These are phyloP conservation scores for Lachancea waltii DNA, from an alignment of 805 yeast species.

Conservation along the genomic window DNA sequence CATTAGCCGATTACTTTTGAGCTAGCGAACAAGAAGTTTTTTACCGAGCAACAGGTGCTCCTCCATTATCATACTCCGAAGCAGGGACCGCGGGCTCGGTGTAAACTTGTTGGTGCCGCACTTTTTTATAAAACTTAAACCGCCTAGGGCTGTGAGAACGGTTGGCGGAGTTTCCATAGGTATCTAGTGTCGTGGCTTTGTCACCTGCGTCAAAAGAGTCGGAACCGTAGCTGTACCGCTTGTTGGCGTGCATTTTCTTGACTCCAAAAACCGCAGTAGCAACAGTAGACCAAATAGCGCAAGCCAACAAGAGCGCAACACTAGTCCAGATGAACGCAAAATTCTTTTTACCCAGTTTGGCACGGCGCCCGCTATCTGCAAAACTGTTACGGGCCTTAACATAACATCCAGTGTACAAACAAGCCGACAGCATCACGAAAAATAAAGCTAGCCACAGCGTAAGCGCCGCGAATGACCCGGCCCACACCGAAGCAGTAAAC, in stretches of 20 bases:
- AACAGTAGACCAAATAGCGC: constrained; percentile 21
- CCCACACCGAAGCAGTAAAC: constrained; percentile 17
- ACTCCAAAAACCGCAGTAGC: constrained; percentile 9
- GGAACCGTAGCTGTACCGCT: constrained; percentile 6
- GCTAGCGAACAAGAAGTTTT: too few species aligned
- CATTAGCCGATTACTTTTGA: too few species aligned
- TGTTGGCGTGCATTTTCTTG: constrained; percentile 2
- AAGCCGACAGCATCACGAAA: constrained; percentile 41
- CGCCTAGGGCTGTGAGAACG: not conserved
- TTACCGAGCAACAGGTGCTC: not conserved
- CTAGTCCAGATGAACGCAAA: constrained; percentile 58
- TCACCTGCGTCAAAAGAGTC: constrained; percentile 2
- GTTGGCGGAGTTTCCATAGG: not conserved
- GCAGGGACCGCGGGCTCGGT: not conserved
- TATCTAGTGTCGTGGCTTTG: not conserved
- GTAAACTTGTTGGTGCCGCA: not conserved
- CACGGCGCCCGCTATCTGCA: constrained; percentile 35
- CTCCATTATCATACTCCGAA: constrained; percentile 1
- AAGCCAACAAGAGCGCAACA: constrained; percentile 17
- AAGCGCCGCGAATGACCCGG: constrained; percentile 17
- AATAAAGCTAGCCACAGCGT: constrained; percentile 36
- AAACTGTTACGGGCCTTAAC: constrained; percentile 47
- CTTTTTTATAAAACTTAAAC: not conserved
- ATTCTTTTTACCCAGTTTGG: constrained; percentile 42
- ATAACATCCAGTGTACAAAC: constrained; percentile 48